Base-by-base conservation (phyloP, 1,139 yeast genomes). In the Lodderomyces theae region DNA sequence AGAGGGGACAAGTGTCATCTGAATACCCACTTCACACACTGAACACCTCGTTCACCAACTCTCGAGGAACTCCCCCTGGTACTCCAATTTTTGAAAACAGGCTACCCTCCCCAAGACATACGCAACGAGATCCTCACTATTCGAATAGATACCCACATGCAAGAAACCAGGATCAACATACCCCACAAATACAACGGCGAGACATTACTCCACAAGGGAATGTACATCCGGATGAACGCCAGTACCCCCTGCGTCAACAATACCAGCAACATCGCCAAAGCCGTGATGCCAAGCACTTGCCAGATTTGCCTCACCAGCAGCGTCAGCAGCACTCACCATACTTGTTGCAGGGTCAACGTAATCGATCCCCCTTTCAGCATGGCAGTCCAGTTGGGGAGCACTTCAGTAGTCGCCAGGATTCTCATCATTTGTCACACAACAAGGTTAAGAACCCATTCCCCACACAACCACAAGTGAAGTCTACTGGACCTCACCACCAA, bases 201-300 rank as follows among this genome's bases (percentile, higher is more conserved):
- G 29, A 12, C 13, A 18, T 12, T 21, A 18, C 3, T 18, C 34
- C 17, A 18, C 24, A 8, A 11, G 34, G 19, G 5, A 19, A n/a
- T 31, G 3, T 19, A 13, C 11, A 6, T 3, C 11, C 16, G 3
- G 34, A 30, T 24, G 43, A 18, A 38, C 47, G 11, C 24, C 45
- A 18, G 32, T 46, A 23, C 34, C 37, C 15, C 10, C 35, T 35
- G 22, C 34, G 31, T 4, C 40, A 23, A n/a, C 42, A 29, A 15
- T 21, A 37, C 22, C 34, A 26, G 5, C 40, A 32, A 33, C 42
- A 16, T 17, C 41, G 23, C 10, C 44, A 29, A 16, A 35, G 30
- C 13, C 43, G 31, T 15, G 8, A 13, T 16, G 31, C 13, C 3
- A 28, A 15, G 9, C n/a, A 15, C 10, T 28, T 15, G 11, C 31